phyloP scores from a whole-genome alignment of 306 rosid species.

The Ormosia semicastrata region DNA sequence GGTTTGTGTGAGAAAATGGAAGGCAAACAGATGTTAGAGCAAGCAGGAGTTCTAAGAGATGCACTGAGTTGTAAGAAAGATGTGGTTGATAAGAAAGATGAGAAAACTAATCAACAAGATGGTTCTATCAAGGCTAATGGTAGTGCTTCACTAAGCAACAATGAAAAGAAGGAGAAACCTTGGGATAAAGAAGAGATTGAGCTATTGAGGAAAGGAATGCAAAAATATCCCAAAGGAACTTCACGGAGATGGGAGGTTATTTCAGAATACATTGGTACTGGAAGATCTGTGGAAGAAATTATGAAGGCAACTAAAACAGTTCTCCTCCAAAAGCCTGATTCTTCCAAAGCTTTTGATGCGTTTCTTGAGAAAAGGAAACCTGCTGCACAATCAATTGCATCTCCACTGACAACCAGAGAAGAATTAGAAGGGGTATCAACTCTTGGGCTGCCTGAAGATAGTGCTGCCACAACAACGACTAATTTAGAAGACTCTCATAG shows the following conservation, averaged over 20 bases:
- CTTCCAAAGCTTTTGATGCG: conserved; percentile 84
- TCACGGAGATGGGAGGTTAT: conserved; percentile 97
- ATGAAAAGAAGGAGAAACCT: conserved; percentile 87
- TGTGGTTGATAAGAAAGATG: conserved; percentile 43
- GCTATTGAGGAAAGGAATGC: conserved; percentile 81
- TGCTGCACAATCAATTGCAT: conserved; percentile 72
- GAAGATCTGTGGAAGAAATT: conserved; percentile 95
- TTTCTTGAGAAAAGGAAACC: conserved; percentile 97
- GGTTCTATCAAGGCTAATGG: conserved; percentile 64
- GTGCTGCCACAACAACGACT: conserved; percentile 32
- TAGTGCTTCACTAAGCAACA: conserved; percentile 33
- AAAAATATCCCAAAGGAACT: conserved; percentile 90
- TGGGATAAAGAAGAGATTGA: conserved; percentile 96
- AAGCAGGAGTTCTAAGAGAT: conserved; percentile 58
- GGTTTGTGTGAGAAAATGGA: conserved; percentile 74
- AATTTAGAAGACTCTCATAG: conserved; percentile 35
- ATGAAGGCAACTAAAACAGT: conserved; percentile 92
- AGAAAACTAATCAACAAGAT: conserved; percentile 47
- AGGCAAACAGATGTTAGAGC: conserved; percentile 50
- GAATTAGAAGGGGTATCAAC: conserved; percentile 56
- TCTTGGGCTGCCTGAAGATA: conserved; percentile 37
- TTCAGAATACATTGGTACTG: conserved; percentile 91
- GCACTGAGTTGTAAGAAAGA: conserved; percentile 43
- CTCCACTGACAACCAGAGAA: conserved; percentile 87
- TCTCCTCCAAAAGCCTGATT: conserved; percentile 96